phyloP scores from a whole-genome alignment of 768 basidiomycete species.

The Strobilomyces confusus region DNA sequence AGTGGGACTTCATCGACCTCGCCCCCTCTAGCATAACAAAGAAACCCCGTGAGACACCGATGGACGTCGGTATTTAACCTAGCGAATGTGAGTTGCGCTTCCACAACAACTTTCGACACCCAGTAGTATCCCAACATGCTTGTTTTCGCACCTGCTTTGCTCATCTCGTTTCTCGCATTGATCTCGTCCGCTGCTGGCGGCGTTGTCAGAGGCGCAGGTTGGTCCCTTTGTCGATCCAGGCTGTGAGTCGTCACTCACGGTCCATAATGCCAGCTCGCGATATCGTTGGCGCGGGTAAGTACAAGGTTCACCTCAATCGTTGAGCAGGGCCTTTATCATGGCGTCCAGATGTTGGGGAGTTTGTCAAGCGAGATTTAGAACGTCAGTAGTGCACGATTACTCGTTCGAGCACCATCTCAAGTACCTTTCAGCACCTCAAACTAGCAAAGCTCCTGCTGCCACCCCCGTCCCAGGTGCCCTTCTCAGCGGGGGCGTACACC shows the following conservation, averaged over 20 bases:
- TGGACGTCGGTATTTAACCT: constrained; percentile 11
- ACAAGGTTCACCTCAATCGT: neutral
- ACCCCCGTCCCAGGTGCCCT: constrained; percentile 8
- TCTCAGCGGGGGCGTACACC: constrained; percentile 5
- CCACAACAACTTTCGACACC: neutral
- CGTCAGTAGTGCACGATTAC: constrained; percentile 5
- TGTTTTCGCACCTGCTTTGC: constrained; percentile 4
- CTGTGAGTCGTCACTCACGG: neutral
- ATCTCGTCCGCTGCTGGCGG: constrained; percentile 6
- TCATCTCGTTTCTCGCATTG: constrained; percentile 13
- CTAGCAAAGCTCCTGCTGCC: neutral
- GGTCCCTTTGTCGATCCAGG: neutral
- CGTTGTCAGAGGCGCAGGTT: constrained; percentile 8
- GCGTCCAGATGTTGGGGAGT: neutral
- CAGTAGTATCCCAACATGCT: constrained; percentile 7
- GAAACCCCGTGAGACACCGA: neutral
- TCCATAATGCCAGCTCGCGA: neutral
- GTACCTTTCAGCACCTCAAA: neutral
- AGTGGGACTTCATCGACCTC: neutral
- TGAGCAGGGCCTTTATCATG: neutral
- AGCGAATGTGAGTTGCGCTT: neutral
- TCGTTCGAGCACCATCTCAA: neutral
- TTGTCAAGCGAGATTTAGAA: neutral
- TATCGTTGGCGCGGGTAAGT: constrained; percentile 1
- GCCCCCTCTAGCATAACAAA: neutral